Evolutionary conservation across 148 eudicot species (phyloP).

Genomic region (Rhododendron griersonianum): DNA sequence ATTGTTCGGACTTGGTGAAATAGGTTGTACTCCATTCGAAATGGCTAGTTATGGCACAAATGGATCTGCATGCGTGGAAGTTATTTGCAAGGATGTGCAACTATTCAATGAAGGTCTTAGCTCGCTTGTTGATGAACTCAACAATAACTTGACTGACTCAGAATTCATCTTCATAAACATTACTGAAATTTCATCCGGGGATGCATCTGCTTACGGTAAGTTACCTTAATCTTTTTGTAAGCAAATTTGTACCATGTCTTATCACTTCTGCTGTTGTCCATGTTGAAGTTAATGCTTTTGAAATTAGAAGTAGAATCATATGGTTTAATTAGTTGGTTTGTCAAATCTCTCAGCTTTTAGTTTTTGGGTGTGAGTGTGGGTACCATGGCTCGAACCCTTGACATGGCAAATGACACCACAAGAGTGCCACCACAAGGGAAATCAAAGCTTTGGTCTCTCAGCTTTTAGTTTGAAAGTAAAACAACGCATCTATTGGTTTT

Average conservation of each 20-base stretch:
- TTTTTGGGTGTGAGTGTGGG: too few species aligned
- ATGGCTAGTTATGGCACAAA: background rate
- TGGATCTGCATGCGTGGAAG: slow-evolving; percentile 22
- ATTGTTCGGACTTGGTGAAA: slow-evolving; percentile 36
- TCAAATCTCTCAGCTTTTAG: too few species aligned
- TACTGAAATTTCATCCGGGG: slow-evolving; percentile 23
- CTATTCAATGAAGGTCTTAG: slow-evolving; percentile 32
- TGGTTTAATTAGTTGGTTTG: too few species aligned
- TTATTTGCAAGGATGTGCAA: slow-evolving; percentile 19
- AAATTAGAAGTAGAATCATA: too few species aligned
- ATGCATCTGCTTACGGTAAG: slow-evolving; percentile 27
- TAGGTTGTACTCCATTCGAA: slow-evolving; percentile 48
- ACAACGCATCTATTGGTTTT: background rate
- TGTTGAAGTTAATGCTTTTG: too few species aligned
- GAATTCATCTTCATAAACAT: slow-evolving; percentile 40
- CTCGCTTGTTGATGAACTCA: slow-evolving; percentile 26
- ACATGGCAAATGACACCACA: too few species aligned
- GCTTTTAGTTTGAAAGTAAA: background rate
- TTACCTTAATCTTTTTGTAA: background rate
- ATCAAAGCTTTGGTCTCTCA: too few species aligned
- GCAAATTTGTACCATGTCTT: background rate
- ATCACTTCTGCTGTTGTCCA: background rate
- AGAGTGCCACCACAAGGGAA: too few species aligned
- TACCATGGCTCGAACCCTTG: too few species aligned
- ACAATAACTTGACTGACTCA: slow-evolving; percentile 19